These are phyloP conservation scores for Boletus subparvulus DNA, from an alignment of 768 basidiomycete species.

Conservation along the genomic window DNA sequence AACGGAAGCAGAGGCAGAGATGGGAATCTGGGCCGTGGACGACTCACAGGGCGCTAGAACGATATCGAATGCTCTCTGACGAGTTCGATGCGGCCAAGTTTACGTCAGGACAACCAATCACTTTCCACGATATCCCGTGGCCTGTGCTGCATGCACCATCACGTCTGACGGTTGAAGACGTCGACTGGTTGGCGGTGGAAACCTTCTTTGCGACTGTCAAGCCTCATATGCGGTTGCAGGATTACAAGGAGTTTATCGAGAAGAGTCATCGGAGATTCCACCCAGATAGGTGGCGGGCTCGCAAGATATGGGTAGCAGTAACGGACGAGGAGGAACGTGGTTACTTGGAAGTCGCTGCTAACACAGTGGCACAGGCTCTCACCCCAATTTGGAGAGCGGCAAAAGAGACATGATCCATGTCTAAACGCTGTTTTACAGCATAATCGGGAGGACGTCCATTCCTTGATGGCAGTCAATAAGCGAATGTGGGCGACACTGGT, in stretches of 20 bases:
- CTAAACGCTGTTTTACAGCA: neutral
- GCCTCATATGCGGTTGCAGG: slow-evolving; percentile 53
- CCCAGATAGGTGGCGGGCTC: slow-evolving; percentile 75
- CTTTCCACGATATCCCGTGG: slow-evolving; percentile 71
- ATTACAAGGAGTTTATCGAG: slow-evolving; percentile 65
- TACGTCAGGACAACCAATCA: slow-evolving; percentile 48
- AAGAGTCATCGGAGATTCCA: slow-evolving; percentile 75
- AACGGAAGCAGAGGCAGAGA: slow-evolving; percentile 47
- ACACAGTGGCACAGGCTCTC: slow-evolving; percentile 70
- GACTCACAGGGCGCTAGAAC: slow-evolving; percentile 62
- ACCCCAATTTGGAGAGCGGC: slow-evolving; percentile 64
- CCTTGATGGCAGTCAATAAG: too few species aligned
- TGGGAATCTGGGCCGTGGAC: slow-evolving; percentile 69
- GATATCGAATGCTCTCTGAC: slow-evolving; percentile 59
- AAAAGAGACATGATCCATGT: slow-evolving; percentile 24
- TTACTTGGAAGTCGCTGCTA: slow-evolving; percentile 68
- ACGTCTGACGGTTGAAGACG: slow-evolving; percentile 56
- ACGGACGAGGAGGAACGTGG: slow-evolving; percentile 55
- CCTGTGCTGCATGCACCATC: slow-evolving; percentile 61
- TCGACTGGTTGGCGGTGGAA: slow-evolving; percentile 72
- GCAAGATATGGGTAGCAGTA: slow-evolving; percentile 59
- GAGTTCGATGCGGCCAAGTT: slow-evolving; percentile 66
- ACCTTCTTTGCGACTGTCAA: slow-evolving; percentile 61
- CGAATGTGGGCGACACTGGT: neutral
- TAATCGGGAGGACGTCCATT: neutral